These are phyloP conservation scores for Neonectria magnoliae DNA, from an alignment of 2,329 filamentous ascomycete species.

Conservation along the genomic window DNA sequence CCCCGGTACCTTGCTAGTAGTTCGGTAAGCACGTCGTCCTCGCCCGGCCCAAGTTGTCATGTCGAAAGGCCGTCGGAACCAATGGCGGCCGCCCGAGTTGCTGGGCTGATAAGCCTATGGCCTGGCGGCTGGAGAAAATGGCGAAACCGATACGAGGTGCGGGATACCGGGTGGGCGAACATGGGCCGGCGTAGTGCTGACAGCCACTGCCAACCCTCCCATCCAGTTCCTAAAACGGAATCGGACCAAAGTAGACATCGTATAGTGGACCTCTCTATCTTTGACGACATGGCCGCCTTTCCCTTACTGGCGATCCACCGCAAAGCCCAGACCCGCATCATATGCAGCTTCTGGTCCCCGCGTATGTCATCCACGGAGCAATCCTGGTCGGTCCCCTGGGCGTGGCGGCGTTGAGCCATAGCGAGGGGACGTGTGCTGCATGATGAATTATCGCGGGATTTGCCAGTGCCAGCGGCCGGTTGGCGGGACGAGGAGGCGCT, in stretches of 20 bases:
- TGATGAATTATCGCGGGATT: slow-evolving; percentile 18
- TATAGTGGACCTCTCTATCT: slow-evolving; percentile 31
- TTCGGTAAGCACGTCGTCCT: slow-evolving; percentile 12
- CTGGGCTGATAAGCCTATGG: slow-evolving; percentile 40
- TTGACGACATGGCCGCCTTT: slow-evolving; percentile 22
- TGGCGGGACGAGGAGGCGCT: slow-evolving; percentile 25
- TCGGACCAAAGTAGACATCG: slow-evolving; percentile 23
- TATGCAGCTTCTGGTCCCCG: slow-evolving; percentile 28
- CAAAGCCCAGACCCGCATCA: slow-evolving; percentile 31
- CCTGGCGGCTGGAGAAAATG: slow-evolving; percentile 38
- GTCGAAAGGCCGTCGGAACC: slow-evolving; percentile 33
- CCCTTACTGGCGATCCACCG: slow-evolving; percentile 24
- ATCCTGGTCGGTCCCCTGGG: not conserved
- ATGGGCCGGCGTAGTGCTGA: slow-evolving; percentile 40
- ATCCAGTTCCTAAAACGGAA: slow-evolving; percentile 34
- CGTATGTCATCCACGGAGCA: slow-evolving; percentile 27
- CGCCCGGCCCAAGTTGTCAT: slow-evolving; percentile 19
- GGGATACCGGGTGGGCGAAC: slow-evolving; percentile 30
- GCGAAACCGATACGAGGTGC: slow-evolving; percentile 44
- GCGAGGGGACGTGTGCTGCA: not conserved
- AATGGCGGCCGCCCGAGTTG: slow-evolving; percentile 36
- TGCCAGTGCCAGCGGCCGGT: slow-evolving; percentile 7
- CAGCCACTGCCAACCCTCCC: slow-evolving; percentile 35
- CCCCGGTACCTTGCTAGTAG: slow-evolving; percentile 6
- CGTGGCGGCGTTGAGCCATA: slow-evolving; percentile 27